Evolutionary conservation across 1,284 basidiomycete species (phyloP).

Genomic region (Sanghuangporus sanghuang): DNA sequence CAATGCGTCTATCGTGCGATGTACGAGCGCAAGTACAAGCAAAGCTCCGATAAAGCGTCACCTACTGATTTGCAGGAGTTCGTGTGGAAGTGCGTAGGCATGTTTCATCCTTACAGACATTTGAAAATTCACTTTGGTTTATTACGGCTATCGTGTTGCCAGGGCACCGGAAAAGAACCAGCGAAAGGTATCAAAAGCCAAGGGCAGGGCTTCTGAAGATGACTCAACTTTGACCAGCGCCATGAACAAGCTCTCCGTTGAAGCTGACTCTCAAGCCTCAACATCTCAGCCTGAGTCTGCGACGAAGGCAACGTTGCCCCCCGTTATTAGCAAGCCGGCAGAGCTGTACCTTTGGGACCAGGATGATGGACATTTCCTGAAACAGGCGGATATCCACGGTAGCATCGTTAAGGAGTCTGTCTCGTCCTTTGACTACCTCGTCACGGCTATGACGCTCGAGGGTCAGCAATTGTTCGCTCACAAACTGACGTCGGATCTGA

Average conservation of each 20-base stretch:
- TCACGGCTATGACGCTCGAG: conserved; percentile 50
- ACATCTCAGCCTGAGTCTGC: background rate
- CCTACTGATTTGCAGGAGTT: conserved; percentile 74
- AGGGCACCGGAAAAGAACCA: conserved; percentile 15
- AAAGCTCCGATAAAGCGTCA: conserved; percentile 60
- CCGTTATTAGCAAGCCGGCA: conserved; percentile 41
- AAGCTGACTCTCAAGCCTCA: conserved; percentile 11
- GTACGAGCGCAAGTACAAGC: conserved; percentile 86
- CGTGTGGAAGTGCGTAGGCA: conserved; percentile 61
- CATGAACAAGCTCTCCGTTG: conserved; percentile 19
- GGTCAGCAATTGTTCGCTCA: conserved; percentile 51
- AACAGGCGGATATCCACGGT: conserved; percentile 70
- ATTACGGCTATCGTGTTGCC: background rate
- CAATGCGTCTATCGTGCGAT: conserved; percentile 92
- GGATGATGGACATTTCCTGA: conserved; percentile 63
- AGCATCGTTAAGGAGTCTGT: conserved; percentile 55
- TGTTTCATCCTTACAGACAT: background rate
- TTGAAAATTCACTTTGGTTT: background rate
- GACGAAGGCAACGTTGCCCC: conserved; percentile 23
- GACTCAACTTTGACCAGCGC: conserved; percentile 17
- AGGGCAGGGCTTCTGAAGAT: conserved; percentile 19
- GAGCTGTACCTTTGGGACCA: conserved; percentile 74
- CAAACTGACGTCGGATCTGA: conserved; percentile 66
- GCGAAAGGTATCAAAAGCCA: conserved; percentile 23
- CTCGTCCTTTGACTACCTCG: conserved; percentile 54